Base-by-base conservation (phyloP, 2,329 filamentous ascomycete genomes). In the Rugonectria rugulosa region DNA sequence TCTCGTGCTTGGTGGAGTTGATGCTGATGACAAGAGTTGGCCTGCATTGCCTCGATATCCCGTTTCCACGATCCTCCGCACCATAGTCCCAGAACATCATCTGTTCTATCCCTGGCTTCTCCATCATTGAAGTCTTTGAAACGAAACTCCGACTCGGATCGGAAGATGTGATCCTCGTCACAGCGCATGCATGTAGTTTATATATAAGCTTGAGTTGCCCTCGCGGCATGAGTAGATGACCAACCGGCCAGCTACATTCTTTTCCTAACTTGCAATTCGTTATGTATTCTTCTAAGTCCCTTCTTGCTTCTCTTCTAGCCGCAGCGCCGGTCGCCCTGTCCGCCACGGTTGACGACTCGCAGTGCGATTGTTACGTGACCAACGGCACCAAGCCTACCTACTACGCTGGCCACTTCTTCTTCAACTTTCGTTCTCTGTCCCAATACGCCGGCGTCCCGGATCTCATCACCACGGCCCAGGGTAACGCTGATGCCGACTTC, bases 361-460 rank as follows among this genome's bases (percentile, higher is more conserved):
- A 65, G 31, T 72, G 70, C 51, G 69, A 72, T 47, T 72, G 70
- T 47, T 72, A 68, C n/a, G 50, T 71, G 14, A 68, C 60, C 7
- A 60, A 68, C 17, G 66, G 65, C 9, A 52, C 56, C 15, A 58
- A 50, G 17, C 62, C 68, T 6, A 61, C 56, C 8, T 70, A 70
- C 57, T 72, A 63, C 53, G 53, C 50, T 5, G 51, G 53, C 15
- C 68, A 70, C 37, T 54, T 60, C 12, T 72, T 71, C 54, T 68
- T 61, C 54, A 70, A 72, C 62, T 72, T 71, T 58, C 68, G 70
- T n/a, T 68, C 62, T 8, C 60, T 72, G 0, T 60, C 62, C 4
- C 48, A 68, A 17, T 57, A 67, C 31, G 65, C 66, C n/a, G 51
- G 64, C 15, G 68, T 70, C 1, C 75, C 76, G 4, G 26, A 57